Percentiles rank a stretch among this genome's conserved stretches.
phyloP scores from a whole-genome alignment of 176 grass and related monocot genomes.

The Lolium rigidum region DNA sequence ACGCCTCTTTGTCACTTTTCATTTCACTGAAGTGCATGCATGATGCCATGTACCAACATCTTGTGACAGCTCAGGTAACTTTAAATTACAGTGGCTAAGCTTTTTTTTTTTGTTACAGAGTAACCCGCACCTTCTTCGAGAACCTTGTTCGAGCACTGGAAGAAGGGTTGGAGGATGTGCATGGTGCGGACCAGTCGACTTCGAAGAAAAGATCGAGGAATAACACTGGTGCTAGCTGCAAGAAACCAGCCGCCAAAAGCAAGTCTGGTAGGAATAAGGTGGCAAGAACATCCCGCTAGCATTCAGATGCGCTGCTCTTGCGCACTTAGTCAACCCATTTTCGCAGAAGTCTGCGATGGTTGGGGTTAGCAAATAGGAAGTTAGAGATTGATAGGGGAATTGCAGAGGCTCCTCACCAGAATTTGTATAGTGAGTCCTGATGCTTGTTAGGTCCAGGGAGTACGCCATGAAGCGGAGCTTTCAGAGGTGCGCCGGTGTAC shows the following conservation, averaged over 20 bases:
- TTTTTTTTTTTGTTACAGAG: slow-evolving; percentile 44
- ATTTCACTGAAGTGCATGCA: neutral
- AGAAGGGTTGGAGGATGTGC: slow-evolving; percentile 79
- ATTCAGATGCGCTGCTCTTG: slow-evolving; percentile 36
- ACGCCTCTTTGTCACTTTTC: neutral
- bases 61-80: neutral
- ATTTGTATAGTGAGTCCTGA: neutral
- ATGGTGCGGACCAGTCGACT: slow-evolving; percentile 38
- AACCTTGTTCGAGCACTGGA: slow-evolving; percentile 91
- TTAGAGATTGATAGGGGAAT: neutral
- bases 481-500: slow-evolving; percentile 3
- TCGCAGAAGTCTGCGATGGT: slow-evolving; percentile 13
- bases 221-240: slow-evolving; percentile 33
- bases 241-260: slow-evolving; percentile 45
- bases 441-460: slow-evolving; percentile 8
- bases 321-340: slow-evolving; percentile 43
- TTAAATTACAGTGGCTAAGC: neutral
- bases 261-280: slow-evolving; percentile 58
- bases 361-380: neutral
- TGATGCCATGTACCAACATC: neutral
- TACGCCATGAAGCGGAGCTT: slow-evolving; percentile 3
- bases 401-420: neutral
- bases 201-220: slow-evolving; percentile 17
- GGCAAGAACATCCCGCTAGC: slow-evolving; percentile 35
- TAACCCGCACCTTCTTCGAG: slow-evolving; percentile 90